phyloP scores from a whole-genome alignment of 1,284 basidiomycete genomes.

The Coniferiporia sulphurascens region DNA sequence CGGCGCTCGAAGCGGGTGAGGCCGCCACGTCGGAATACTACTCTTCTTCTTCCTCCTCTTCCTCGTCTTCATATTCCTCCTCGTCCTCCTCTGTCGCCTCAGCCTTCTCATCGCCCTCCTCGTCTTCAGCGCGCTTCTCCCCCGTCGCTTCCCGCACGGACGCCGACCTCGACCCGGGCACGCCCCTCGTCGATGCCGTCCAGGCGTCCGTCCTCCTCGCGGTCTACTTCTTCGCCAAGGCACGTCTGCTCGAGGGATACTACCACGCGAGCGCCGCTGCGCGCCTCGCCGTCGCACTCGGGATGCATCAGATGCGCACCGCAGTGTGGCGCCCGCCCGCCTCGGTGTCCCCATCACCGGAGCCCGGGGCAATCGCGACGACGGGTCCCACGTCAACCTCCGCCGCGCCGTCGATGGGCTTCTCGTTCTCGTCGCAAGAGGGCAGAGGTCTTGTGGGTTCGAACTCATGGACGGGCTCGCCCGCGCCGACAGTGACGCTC shows the following conservation, averaged over 20 bases:
- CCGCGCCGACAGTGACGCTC: constrained; percentile 30
- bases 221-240: constrained; percentile 54
- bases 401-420: constrained; percentile 10
- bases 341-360: not conserved
- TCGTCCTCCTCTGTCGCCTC: not conserved
- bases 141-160: constrained; percentile 17
- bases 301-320: constrained; percentile 45
- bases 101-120: constrained; percentile 30
- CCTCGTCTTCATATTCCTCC: not conserved
- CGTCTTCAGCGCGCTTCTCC: not conserved
- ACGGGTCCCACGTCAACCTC: not conserved
- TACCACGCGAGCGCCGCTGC: constrained; percentile 55
- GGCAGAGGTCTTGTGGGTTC: not conserved
- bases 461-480: constrained; percentile 4
- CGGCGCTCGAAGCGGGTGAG: constrained; percentile 18
- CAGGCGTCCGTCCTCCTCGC: constrained; percentile 57
- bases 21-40: not conserved
- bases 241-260: constrained; percentile 53
- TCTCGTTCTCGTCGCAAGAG: not conserved
- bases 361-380: not conserved
- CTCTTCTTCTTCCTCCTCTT: not conserved
- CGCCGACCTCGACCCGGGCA: constrained; percentile 36
- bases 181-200: constrained; percentile 45
- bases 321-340: constrained; percentile 27
- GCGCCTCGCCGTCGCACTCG: constrained; percentile 48